Base-by-base conservation (phyloP, 306 rosid species). In the Inga leiocalycina region DNA sequence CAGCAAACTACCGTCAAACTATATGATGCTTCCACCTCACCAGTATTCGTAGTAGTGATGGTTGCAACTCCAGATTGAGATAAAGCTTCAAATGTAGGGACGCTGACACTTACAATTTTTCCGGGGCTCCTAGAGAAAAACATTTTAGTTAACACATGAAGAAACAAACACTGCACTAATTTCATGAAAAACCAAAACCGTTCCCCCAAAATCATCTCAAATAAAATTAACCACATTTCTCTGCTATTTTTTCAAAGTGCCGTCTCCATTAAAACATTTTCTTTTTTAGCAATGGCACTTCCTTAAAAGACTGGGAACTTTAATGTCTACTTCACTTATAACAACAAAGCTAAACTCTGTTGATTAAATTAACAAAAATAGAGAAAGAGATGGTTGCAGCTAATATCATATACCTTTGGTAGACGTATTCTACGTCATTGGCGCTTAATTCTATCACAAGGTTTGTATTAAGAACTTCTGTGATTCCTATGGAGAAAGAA, bases 1-100 rank as follows among this genome's bases (percentile, higher is more conserved):
- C 59, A 76, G 83, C 9, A 64, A 61, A 84, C 62, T 93, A 93
- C 98, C 97, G 99, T 95, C 82, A 95, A 91, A 82, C 98, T 85
- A 89, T 95, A 95, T 45, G 99, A 95, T 76, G 98, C 99, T 92
- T 93, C 99, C 82, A 95, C 85, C 87, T 92, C 98, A 86, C 98
- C 98, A 64, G 89, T 95, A 84, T 95, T 95, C 81, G 90, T 92
- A 16, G 98, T 84, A 24, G 94, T 82, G 80, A 95, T 70, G 57
- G 93, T 89, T 49, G 97, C 99, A 74, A 91, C 88, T 81, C 99
- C 99, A 85, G 91, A 89, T 89, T 95, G 98, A 75, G 93, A 82
- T 74, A 95, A 91, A 61, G 97, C 96, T 88, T 95, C 94, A 82
- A 93, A 93, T 67, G 96, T 84, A 72, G 99, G 97, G 84, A 93